Evolutionary conservation across 164 flowering plant genomes (phyloP), one percentile per base, ranked within the genome.

Genomic region (Hamamelis virginiana): DNA sequence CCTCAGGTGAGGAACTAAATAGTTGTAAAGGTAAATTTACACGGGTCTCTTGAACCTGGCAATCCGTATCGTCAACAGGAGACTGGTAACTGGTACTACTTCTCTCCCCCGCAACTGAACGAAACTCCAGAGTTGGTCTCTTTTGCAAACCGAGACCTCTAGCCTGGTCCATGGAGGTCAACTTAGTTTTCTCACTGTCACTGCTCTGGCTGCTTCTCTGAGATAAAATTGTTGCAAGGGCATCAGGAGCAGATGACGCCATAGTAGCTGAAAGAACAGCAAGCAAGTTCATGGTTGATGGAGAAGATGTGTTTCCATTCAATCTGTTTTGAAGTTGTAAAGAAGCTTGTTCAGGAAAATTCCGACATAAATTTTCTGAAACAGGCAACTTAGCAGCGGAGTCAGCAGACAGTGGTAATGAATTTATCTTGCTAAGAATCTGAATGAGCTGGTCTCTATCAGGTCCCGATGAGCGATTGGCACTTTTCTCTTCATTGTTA

Each of bases 401-500:
- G 53, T 82, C 84, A 43, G 68, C 70, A n/a, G 89, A 80, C 55
- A 83, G 59, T 46, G 94, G 87, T 57, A 81, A 73, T 3, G 91
- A 75, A 66, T 84, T 90, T 66, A 92, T 82, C 82, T 85, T 91
- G 63, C 77, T 76, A 73, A 93, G 91, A 76, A 93, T 84, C 75
- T 88, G 89, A 63, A 91, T 47, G 44, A 93, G 86, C 69, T 82
- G 86, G 13, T 89, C 89, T 66, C 69, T 88, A 14, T 83, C 87
- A 59, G 88, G 85, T 11, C 79, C 33, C 0, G 83, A 59, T 25
- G 82, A 53, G 68, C 55, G 44, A 71, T 69, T 77, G 22, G 66
- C 25, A 52, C 64, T 74, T 68, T 64, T 79, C 21, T 74, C 86
- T 41, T 76, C 80, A 72, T 59, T 74, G 66, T 75, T 86, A 50